Conservation (phyloP, 2,329 filamentous ascomycete genomes). For the Zasmidium cellare region DNA sequence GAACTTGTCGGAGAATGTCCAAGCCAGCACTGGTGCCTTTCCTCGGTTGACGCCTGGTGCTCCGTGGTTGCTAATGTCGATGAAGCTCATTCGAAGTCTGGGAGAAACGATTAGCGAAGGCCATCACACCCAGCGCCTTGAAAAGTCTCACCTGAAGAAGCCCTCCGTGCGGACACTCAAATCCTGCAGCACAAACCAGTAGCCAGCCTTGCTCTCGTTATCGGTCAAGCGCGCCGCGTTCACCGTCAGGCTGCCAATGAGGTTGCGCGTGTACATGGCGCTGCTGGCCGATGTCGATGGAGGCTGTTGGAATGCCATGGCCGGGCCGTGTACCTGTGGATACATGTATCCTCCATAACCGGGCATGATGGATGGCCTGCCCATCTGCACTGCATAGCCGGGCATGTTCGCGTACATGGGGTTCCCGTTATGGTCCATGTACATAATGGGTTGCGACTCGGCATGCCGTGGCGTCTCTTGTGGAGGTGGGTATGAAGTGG, state of each 20-base stretch:
- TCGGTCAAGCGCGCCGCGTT: conserved; percentile 85
- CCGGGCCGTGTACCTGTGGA: conserved; percentile 14
- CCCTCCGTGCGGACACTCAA: conserved; percentile 93
- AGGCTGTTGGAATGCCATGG: conserved; percentile 23
- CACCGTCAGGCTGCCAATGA: conserved; percentile 88
- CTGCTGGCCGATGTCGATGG: conserved; percentile 53
- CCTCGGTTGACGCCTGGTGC: conserved; percentile 64
- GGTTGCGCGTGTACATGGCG: conserved; percentile 90
- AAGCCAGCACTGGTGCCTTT: conserved; percentile 78
- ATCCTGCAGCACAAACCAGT: conserved; percentile 97
- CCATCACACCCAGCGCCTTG: neutral
- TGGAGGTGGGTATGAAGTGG: conserved; percentile 70
- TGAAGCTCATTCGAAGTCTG: conserved; percentile 72
- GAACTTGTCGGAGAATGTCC: conserved; percentile 83
- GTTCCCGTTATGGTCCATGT: conserved; percentile 19
- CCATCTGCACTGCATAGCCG: conserved; percentile 16
- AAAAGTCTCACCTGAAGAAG: conserved; percentile 70
- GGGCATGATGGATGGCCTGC: conserved; percentile 13
- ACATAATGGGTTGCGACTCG: conserved; percentile 18
- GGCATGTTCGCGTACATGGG: conserved; percentile 24
- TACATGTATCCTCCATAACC: conserved; percentile 21
- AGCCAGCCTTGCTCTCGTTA: conserved; percentile 75
- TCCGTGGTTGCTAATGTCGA: conserved; percentile 67
- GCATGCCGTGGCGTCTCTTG: conserved; percentile 32
- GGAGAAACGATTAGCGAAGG: conserved; percentile 14